Conservation (phyloP, 352 stramenopile genomes). For the Globisporangium ultimum region DNA sequence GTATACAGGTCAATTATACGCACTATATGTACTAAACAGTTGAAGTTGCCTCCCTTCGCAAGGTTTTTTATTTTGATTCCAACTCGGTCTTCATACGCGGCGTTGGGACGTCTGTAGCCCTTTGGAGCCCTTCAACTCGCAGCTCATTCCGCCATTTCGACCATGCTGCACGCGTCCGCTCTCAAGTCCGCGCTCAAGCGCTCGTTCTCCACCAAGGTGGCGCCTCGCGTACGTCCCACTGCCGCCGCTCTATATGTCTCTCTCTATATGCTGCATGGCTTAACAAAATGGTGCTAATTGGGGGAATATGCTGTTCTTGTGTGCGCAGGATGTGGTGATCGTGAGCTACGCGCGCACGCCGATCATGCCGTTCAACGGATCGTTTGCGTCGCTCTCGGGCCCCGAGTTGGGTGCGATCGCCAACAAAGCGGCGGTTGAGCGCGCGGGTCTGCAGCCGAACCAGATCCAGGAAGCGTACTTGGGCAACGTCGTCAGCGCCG, state of each 20-base stretch:
- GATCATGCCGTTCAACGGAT: constrained; percentile 95
- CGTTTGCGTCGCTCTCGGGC: constrained; percentile 84
- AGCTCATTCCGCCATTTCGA: neutral
- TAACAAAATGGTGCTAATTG: neutral
- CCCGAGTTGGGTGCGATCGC: constrained; percentile 92
- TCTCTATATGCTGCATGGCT: neutral
- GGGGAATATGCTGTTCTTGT: neutral
- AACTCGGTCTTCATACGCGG: constrained; percentile 8
- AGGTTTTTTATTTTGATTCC: constrained; percentile 4
- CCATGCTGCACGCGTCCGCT: constrained; percentile 21
- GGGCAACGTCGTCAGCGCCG: constrained; percentile 96
- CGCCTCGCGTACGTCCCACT: constrained; percentile 25
- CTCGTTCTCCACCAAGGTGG: constrained; percentile 37
- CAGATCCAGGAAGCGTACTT: constrained; percentile 96
- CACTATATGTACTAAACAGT: neutral
- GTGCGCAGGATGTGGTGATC: constrained; percentile 90
- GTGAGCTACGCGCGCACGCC: constrained; percentile 94
- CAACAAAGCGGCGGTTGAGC: constrained; percentile 82
- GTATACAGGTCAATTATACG: neutral
- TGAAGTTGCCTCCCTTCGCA: constrained; percentile 2
- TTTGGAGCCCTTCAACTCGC: neutral
- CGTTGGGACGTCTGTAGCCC: constrained; percentile 2
- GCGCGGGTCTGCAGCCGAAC: constrained; percentile 53
- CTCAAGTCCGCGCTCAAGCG: constrained; percentile 28
- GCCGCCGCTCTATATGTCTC: neutral